These are phyloP conservation scores for Yamadazyma sp. DNA, from an alignment of 1,139 yeast genomes.

Conservation along the genomic window DNA sequence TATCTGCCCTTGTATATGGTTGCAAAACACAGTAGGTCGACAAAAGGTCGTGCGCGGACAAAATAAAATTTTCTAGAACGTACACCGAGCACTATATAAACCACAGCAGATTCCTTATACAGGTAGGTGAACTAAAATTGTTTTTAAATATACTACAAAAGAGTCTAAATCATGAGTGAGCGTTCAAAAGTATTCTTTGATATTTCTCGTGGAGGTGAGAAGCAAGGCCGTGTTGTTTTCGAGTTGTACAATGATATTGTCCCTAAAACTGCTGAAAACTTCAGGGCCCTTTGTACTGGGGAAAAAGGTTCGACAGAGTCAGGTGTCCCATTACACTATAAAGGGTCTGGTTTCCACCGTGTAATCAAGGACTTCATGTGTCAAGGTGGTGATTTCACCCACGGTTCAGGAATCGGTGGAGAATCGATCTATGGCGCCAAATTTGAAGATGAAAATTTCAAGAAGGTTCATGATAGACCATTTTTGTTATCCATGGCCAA, in stretches of 20 bases:
- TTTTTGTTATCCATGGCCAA: constrained; percentile 85
- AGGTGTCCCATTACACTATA: constrained; percentile 70
- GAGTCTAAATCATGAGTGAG: constrained; percentile 4
- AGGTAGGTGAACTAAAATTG: no score
- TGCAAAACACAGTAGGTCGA: background rate
- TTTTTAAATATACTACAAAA: background rate
- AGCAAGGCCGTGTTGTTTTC: constrained; percentile 73
- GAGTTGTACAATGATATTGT: constrained; percentile 78
- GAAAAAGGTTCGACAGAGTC: constrained; percentile 70
- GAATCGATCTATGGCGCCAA: constrained; percentile 94
- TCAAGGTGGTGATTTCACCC: constrained; percentile 97
- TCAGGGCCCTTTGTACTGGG: constrained; percentile 87
- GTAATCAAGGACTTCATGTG: constrained; percentile 90
- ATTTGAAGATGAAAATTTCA: constrained; percentile 90
- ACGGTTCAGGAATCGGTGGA: constrained; percentile 89
- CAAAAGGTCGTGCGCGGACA: constrained; percentile 4
- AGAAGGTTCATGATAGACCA: constrained; percentile 74
- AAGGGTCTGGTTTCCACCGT: constrained; percentile 85
- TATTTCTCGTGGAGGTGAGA: constrained; percentile 62
- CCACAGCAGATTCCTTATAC: background rate
- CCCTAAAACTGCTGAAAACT: constrained; percentile 93
- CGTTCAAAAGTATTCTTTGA: constrained; percentile 70
- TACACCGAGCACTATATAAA: constrained; percentile 1
- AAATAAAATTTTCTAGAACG: constrained; percentile 1
- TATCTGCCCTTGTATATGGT: background rate